Percentiles rank a stretch among this genome's conserved stretches.
phyloP scores from a whole-genome alignment of 495 filamentous ascomycete genomes.

The Jackrogersella multiformis region DNA sequence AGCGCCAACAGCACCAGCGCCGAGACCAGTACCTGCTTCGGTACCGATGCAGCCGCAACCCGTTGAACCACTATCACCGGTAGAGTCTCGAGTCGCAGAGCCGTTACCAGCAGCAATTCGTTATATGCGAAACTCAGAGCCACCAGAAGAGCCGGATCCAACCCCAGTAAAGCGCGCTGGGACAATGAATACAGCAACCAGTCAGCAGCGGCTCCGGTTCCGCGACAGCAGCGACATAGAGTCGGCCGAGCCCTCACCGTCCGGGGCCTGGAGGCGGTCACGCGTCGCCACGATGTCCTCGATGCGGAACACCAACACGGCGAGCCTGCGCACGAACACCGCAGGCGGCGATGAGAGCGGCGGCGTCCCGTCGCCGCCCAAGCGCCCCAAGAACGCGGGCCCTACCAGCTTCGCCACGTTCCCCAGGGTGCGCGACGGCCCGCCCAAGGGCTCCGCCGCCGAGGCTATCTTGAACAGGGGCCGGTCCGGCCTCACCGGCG shows the following conservation, averaged over 20 bases:
- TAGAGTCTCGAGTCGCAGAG: background rate
- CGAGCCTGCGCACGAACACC: slow-evolving; percentile 22
- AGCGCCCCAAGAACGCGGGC: slow-evolving; percentile 38
- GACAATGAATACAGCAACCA: slow-evolving; percentile 30
- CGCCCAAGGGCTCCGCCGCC: slow-evolving; percentile 28
- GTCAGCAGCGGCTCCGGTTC: slow-evolving; percentile 39
- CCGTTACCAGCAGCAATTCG: slow-evolving; percentile 19
- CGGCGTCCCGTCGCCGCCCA: slow-evolving; percentile 5
- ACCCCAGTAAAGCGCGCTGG: background rate
- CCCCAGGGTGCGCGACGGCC: slow-evolving; percentile 30
- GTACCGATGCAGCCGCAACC: background rate
- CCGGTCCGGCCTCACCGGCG: slow-evolving; percentile 15
- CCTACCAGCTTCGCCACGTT: slow-evolving; percentile 40
- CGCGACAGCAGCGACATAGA: slow-evolving; percentile 46
- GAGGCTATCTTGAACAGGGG: slow-evolving; percentile 35
- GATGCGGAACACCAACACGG: slow-evolving; percentile 34
- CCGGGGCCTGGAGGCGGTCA: slow-evolving; percentile 6
- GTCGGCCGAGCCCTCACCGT: slow-evolving; percentile 37
- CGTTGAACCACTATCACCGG: slow-evolving; percentile 6
- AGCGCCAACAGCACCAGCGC: background rate
- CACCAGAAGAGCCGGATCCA: slow-evolving; percentile 3
- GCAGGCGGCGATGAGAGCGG: background rate
- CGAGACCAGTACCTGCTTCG: background rate
- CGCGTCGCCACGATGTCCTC: background rate
- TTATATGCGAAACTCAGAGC: background rate